Base-by-base conservation (phyloP, 2,329 filamentous ascomycete genomes). In the Aspergillus latus region DNA sequence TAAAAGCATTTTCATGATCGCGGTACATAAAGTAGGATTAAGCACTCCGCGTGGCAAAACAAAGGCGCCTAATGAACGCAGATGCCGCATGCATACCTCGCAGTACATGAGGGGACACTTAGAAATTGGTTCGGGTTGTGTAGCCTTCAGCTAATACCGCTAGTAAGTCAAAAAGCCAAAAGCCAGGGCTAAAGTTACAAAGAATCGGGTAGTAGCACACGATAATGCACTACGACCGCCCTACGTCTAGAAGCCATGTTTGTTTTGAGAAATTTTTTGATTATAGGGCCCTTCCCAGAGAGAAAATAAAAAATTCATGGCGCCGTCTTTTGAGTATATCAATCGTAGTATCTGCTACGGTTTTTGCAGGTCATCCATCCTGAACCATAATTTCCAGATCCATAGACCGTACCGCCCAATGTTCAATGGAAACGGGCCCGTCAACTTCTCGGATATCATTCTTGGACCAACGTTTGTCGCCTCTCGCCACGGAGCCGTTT, bases 401-500 rank as follows among this genome's bases (percentile, higher is more conserved):
- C 64, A 64, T 59, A 64, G 62, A 65, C 55, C 58, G 53, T 56
- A 59, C 62, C 56, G 62, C 62, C 61, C 57, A 52, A 59, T 57
- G 52, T 59, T 60, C 63, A 57, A 64, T 64, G 59, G 63, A 64
- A 62, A 59, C 62, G 62, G 64, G 57, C 62, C 62, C 63, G 61
- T 34, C 34, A 32, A 49, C 39, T 54, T 49, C 57, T 52, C 56
- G 53, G 59, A 55, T 58, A 62, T 59, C 62, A 63, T 62, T 55
- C 58, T 62, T 59, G 58, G 59, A 62, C 58, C 59, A 62, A 65
- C 61, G 62, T 62, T 61, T 45, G 54, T 64, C 62, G 64, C 54
- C 44, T 48, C 57, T 52, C 52, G 54, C 59, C 42, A 52, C 60
- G 54, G 44, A 64, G 47, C 62, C 62, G 59, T 68, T 84, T 90